Evolutionary conservation across 2,329 filamentous ascomycete species (phyloP).

Genomic region (Gaeumannomyces sp.): DNA sequence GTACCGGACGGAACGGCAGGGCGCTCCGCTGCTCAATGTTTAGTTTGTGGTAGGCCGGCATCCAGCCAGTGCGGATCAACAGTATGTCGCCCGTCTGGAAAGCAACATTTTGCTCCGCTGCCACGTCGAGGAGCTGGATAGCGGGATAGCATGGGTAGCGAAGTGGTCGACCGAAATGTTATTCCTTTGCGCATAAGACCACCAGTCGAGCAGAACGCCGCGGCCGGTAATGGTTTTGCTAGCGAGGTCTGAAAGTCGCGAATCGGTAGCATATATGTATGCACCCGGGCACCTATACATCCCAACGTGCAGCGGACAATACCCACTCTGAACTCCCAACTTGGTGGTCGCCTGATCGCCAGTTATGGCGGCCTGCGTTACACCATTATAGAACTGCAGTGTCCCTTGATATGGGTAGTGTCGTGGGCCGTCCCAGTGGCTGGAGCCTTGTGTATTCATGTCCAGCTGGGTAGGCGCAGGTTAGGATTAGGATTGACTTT

Average conservation of each 20-base stretch:
- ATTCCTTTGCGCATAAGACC: constrained; percentile 12
- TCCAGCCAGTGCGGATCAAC: constrained; percentile 31
- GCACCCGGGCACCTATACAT: background rate
- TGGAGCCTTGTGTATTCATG: background rate
- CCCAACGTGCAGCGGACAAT: background rate
- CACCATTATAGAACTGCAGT: background rate
- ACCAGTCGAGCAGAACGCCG: constrained; percentile 40
- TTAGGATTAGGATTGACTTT: background rate
- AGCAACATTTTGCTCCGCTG: constrained; percentile 25
- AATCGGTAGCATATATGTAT: too few species aligned
- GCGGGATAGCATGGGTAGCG: constrained; percentile 17
- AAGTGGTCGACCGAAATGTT: constrained; percentile 13
- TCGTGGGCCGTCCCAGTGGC: background rate
- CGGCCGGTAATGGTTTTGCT: constrained; percentile 31
- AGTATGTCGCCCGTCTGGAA: constrained; percentile 32
- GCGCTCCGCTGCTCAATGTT: constrained; percentile 17
- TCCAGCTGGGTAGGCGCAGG: background rate
- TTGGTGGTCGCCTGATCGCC: background rate
- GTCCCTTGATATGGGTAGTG: background rate
- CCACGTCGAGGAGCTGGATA: constrained; percentile 27
- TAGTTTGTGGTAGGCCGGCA: constrained; percentile 24
- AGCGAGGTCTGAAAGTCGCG: background rate
- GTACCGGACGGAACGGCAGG: constrained; percentile 19
- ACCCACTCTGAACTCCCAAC: background rate
- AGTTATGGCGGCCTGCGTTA: background rate